These are phyloP conservation scores for Oxytropis ochrocephala DNA, from an alignment of 306 rosid species.

Conservation along the genomic window DNA sequence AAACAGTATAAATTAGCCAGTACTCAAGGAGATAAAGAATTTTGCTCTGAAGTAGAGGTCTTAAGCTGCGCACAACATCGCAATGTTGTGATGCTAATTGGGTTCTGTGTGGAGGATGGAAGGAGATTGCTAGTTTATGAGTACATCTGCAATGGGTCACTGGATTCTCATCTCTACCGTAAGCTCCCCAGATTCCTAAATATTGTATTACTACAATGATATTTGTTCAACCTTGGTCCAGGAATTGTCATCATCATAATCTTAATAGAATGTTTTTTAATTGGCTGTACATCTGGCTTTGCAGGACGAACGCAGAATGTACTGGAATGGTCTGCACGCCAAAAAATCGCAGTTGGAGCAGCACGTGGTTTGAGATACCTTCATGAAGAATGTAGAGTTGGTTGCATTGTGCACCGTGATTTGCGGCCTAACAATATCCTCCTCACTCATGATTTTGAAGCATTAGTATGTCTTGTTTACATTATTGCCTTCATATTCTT, in stretches of 20 bases:
- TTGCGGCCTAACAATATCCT: conserved; percentile 94
- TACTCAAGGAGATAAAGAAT: conserved; percentile 89
- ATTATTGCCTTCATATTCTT: conserved; percentile 8
- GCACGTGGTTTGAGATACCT: conserved; percentile 97
- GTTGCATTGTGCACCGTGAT: conserved; percentile 98
- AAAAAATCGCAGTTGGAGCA: conserved; percentile 85
- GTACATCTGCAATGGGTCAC: conserved; percentile 84
- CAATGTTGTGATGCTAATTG: conserved; percentile 86
- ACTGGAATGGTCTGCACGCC: conserved; percentile 78
- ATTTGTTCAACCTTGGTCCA: not conserved
- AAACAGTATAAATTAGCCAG: conserved; percentile 89
- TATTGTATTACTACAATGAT: not conserved
- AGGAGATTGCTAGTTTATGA: conserved; percentile 90
- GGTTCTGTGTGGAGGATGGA: conserved; percentile 88
- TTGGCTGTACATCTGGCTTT: conserved; percentile 4
- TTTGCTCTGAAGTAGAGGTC: conserved; percentile 96
- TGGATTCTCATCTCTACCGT: conserved; percentile 90
- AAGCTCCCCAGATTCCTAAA: conserved; percentile 16
- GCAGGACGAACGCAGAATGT: conserved; percentile 51
- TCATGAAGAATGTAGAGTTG: conserved; percentile 98
- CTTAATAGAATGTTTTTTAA: not conserved
- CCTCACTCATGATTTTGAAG: conserved; percentile 96
- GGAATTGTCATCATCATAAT: not conserved
- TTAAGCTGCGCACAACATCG: conserved; percentile 98
- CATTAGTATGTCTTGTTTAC: conserved; percentile 52